phyloP scores from a whole-genome alignment of 768 basidiomycete species.

The Termitomyces sp. region DNA sequence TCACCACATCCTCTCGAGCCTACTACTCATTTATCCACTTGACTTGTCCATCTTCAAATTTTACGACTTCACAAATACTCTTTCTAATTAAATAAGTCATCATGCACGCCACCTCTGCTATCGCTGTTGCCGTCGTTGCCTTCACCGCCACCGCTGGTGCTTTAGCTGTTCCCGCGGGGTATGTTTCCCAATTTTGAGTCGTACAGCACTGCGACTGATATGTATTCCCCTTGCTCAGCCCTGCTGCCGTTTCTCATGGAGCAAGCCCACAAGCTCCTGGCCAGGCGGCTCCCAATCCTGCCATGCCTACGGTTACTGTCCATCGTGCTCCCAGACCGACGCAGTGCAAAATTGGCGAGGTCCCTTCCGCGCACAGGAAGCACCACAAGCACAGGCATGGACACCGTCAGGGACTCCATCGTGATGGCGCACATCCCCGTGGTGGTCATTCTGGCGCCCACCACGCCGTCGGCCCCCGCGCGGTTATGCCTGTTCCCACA shows the following conservation, averaged over 20 bases:
- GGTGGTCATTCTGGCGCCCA: neutral
- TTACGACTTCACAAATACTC: constrained; percentile 6
- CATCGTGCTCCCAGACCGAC: neutral
- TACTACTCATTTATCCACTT: constrained; percentile 7
- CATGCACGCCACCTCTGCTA: constrained; percentile 23
- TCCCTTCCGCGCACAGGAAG: neutral
- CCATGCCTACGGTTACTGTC: neutral
- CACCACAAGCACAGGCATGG: neutral
- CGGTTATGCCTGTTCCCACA: neutral
- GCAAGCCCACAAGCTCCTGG: too few species aligned
- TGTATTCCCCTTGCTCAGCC: too few species aligned
- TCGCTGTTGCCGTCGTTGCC: constrained; percentile 29
- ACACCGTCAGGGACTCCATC: too few species aligned
- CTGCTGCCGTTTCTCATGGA: neutral
- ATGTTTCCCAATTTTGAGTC: constrained; percentile 6
- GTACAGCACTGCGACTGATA: too few species aligned
- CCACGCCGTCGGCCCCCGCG: neutral
- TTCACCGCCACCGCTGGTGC: constrained; percentile 25
- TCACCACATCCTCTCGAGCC: constrained; percentile 23
- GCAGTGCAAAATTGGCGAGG: neutral
- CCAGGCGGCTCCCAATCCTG: too few species aligned
- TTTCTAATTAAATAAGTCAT: constrained; percentile 5
- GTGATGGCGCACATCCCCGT: too few species aligned
- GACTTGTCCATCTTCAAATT: constrained; percentile 7
- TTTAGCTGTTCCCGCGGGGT: constrained; percentile 26